phyloP scores from a whole-genome alignment of 441 rosid species.

The Adansonia grandidieri region DNA sequence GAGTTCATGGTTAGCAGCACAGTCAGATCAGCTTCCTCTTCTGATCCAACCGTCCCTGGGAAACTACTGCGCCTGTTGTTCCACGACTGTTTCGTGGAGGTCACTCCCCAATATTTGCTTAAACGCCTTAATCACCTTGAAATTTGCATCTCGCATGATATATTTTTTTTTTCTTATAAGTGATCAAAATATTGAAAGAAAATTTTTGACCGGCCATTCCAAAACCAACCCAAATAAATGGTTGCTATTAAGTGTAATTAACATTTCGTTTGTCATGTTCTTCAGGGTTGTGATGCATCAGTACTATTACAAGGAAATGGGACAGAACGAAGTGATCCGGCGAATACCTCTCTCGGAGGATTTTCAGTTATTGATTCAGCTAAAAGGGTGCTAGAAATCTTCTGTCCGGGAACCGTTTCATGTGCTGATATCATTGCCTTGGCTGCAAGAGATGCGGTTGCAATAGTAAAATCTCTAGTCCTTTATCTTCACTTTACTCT shows the following conservation, averaged over 20 bases:
- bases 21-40: constrained; percentile 55
- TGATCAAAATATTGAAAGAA: not conserved
- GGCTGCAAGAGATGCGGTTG: constrained; percentile 73
- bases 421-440: constrained; percentile 65
- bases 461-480: constrained; percentile 43
- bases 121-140: not conserved
- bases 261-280: constrained; percentile 9
- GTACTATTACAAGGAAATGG: constrained; percentile 61
- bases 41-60: constrained; percentile 60
- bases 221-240: not conserved
- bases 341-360: constrained; percentile 62
- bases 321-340: constrained; percentile 67
- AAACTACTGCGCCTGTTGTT: constrained; percentile 68
- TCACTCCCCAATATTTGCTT: constrained; percentile 23
- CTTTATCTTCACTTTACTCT: not conserved
- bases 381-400: constrained; percentile 58
- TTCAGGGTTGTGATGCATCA: constrained; percentile 71
- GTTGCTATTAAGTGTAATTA: not conserved
- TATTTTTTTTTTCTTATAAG: not conserved
- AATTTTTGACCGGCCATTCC: not conserved
- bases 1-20: constrained; percentile 57
- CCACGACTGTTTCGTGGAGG: constrained; percentile 73
- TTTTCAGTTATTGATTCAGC: constrained; percentile 57
- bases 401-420: constrained; percentile 63
- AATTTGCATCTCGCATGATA: constrained; percentile 12